Percentiles rank a stretch among this genome's conserved stretches.
These are phyloP conservation scores for Herpotrichia juniperi DNA, from an alignment of 2,329 filamentous ascomycete species.

Conservation along the genomic window DNA sequence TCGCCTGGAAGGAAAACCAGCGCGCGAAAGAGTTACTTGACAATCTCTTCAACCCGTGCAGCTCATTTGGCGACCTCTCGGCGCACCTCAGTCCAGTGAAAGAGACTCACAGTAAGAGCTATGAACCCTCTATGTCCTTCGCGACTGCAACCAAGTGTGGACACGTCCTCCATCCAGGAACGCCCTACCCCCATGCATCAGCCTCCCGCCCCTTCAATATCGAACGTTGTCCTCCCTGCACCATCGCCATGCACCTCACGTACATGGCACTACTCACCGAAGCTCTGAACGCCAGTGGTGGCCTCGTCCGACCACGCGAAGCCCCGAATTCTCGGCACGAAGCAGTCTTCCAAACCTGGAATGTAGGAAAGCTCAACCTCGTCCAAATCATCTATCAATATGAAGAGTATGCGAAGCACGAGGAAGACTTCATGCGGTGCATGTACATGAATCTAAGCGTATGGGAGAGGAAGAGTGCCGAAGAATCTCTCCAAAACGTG, in stretches of 20 bases:
- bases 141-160: not conserved
- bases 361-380: conserved; percentile 1
- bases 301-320: not conserved
- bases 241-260: not conserved
- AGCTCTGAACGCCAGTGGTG: not conserved
- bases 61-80: not conserved
- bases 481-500: not conserved
- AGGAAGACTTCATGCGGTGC: no score
- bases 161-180: not conserved
- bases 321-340: not conserved
- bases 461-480: not conserved
- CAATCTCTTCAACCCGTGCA: no score
- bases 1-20: not conserved
- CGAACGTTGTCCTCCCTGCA: not conserved
- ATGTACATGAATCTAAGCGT: no score
- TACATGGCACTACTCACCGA: not conserved
- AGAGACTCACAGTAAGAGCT: no score
- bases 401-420: not conserved
- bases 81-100: not conserved
- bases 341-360: not conserved
- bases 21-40: not conserved
- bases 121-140: not conserved
- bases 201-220: not conserved
- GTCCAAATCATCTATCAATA: not conserved
- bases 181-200: no score